These are phyloP conservation scores for Geotrichum fermentans DNA, from an alignment of 1,139 yeast genomes.

Conservation along the genomic window DNA sequence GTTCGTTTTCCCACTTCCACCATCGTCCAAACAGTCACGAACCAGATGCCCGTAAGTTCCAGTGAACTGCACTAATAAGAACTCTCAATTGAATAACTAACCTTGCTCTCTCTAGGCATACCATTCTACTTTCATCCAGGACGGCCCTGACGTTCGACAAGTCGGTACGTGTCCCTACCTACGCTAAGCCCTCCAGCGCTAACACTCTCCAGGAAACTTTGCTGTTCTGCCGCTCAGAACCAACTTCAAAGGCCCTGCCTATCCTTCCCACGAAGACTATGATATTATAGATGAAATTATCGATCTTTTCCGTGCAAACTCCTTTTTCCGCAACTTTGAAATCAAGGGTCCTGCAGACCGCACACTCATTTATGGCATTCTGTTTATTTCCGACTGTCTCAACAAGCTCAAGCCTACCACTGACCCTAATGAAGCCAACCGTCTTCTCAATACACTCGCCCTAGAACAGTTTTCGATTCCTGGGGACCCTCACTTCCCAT, in stretches of 20 bases:
- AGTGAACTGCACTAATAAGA: neutral
- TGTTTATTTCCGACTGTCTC: constrained; percentile 82
- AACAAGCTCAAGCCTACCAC: constrained; percentile 46
- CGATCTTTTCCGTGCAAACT: constrained; percentile 90
- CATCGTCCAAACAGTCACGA: neutral
- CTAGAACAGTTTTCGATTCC: constrained; percentile 87
- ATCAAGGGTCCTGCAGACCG: constrained; percentile 95
- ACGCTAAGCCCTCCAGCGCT: neutral
- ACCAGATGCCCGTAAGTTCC: constrained; percentile 12
- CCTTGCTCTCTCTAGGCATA: constrained; percentile 17
- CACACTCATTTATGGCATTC: constrained; percentile 90
- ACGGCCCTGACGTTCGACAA: constrained; percentile 26
- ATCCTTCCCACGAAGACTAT: constrained; percentile 74
- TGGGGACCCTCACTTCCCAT: constrained; percentile 91
- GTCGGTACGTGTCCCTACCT: constrained; percentile 16
- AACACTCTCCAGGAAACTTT: constrained; percentile 73
- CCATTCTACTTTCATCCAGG: constrained; percentile 29
- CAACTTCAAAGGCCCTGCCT: constrained; percentile 85
- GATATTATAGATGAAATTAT: constrained; percentile 88
- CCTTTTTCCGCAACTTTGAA: constrained; percentile 94
- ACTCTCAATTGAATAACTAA: no score
- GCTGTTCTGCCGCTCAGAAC: constrained; percentile 80
- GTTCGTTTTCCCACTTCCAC: neutral
- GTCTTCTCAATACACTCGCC: constrained; percentile 73
- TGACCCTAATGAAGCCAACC: constrained; percentile 57